Base-by-base conservation (phyloP, 2,329 filamentous ascomycete genomes). In the Calonectria honghensis region DNA sequence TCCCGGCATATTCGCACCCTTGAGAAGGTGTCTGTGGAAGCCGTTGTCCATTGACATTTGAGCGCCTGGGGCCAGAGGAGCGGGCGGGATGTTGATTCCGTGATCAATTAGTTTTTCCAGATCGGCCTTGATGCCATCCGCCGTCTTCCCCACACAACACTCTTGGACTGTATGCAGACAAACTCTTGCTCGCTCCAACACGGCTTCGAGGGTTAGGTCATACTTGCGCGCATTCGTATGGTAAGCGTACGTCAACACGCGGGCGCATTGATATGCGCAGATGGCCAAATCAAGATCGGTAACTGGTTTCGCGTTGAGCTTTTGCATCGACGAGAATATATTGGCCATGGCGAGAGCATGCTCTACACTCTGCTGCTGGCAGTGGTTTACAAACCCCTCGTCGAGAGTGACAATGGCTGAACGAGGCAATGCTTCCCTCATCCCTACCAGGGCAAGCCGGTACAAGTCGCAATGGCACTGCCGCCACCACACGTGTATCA, bases 401-500 rank as follows among this genome's bases (percentile, higher is more conserved):
- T 90, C 88, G 4, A 91, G 83, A 72, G 85, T 85, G 66, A 85
- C 85, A 13, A 91, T 82, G 16, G 84, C 84, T 0, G 84, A 80
- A 9, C 84, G 84, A 3, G 89, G 85, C 0, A 91, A 82, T 0
- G 89, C 88, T 48, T 91, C 90, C 27, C 88, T 87, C 41, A 91
- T 85, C 0, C 89, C 89, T 0, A 85, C 85, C 10, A 91, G 84
- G 3, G 87, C 89, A 9, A 91, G 84, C 1, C 90, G 88, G 75
- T 90, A 91, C 3, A 91, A 83, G 78, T 91, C 90, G 76, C 89
- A 89, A 77, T 91, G 87, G 72, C 90, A 91, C 75, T 91, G 90
- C 35, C 89, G 85, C 89, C 89, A 91, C 89, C 88, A 90, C 11
- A 91, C 85, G 75, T 91, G 90, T 13, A 91, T 91, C 89, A 91